A percentile compares a stretch with the other conserved stretches of the same genome.
phyloP scores from a whole-genome alignment of 352 stramenopile species.

The Phytopythium aichiense region DNA sequence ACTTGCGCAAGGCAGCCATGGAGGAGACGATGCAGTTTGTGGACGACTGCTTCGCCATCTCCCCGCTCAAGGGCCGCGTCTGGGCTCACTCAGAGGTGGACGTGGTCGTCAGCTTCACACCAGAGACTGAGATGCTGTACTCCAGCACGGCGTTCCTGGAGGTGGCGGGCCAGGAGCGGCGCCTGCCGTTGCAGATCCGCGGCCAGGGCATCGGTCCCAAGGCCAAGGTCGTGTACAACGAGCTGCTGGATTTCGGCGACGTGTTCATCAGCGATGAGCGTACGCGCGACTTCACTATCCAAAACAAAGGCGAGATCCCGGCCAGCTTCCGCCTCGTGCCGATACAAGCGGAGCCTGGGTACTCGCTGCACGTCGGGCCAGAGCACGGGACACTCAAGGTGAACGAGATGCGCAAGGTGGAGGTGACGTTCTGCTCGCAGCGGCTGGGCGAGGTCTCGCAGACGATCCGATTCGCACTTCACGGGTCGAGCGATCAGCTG shows the following conservation, averaged over 20 bases:
- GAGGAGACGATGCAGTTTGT: slow-evolving; percentile 94
- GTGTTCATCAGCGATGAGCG: slow-evolving; percentile 91
- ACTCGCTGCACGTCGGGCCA: slow-evolving; percentile 41
- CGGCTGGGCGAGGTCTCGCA: slow-evolving; percentile 87
- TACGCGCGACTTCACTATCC: slow-evolving; percentile 87
- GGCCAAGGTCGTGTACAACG: slow-evolving; percentile 91
- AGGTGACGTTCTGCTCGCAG: slow-evolving; percentile 84
- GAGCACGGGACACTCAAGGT: slow-evolving; percentile 53
- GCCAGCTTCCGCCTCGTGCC: slow-evolving; percentile 68
- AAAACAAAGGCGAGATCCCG: slow-evolving; percentile 93
- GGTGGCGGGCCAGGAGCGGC: slow-evolving; percentile 83
- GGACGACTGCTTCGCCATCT: slow-evolving; percentile 90
- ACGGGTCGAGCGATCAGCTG: slow-evolving; percentile 85
- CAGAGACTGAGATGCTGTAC: slow-evolving; percentile 78
- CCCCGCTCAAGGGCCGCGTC: slow-evolving; percentile 86
- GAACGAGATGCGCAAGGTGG: slow-evolving; percentile 80
- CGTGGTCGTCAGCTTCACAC: slow-evolving; percentile 89
- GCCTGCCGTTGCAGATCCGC: slow-evolving; percentile 87
- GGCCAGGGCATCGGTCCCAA: slow-evolving; percentile 91
- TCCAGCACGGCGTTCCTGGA: slow-evolving; percentile 84
- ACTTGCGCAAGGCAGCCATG: slow-evolving; percentile 83
- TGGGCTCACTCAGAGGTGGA: slow-evolving; percentile 92
- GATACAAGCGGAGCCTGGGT: slow-evolving; percentile 28
- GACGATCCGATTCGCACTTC: slow-evolving; percentile 77
- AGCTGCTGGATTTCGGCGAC: slow-evolving; percentile 93